Evolutionary conservation across 768 basidiomycete genomes (phyloP).

Genomic region (Hygrophorus pudorinus): DNA sequence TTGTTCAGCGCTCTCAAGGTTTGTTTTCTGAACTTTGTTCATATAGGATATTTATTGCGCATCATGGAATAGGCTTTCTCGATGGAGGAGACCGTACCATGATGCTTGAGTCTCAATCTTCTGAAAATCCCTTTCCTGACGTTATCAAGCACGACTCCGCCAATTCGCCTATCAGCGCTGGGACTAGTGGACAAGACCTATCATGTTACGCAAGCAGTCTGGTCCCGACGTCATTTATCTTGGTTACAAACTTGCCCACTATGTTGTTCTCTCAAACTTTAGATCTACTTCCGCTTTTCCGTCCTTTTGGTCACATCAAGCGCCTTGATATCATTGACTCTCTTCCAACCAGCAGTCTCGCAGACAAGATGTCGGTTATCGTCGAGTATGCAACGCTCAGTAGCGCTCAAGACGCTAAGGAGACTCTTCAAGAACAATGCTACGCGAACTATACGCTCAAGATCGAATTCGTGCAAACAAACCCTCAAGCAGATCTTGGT

Average conservation of each 20-base stretch:
- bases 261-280: conserved; percentile 56
- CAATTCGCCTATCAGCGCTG: conserved; percentile 23
- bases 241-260: conserved; percentile 57
- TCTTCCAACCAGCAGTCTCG: conserved; percentile 13
- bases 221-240: conserved; percentile 39
- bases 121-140: conserved; percentile 10
- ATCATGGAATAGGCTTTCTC: conserved; percentile 46
- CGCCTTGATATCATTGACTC: conserved; percentile 44
- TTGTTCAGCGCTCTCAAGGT: conserved; percentile 82
- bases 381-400: conserved; percentile 52
- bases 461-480: conserved; percentile 17
- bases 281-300: conserved; percentile 65
- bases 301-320: conserved; percentile 61
- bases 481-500: neutral
- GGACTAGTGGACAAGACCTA: conserved; percentile 17
- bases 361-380: conserved; percentile 39
- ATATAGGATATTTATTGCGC: neutral
- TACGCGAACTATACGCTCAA: conserved; percentile 41
- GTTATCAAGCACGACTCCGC: conserved; percentile 17
- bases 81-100: conserved; percentile 74
- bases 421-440: conserved; percentile 47
- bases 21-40: neutral
- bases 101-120: conserved; percentile 39
- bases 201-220: conserved; percentile 23
- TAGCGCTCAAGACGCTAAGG: conserved; percentile 57